Conservation (phyloP, 169 alveolate genomes). For the Plasmodium knowlesi region DNA sequence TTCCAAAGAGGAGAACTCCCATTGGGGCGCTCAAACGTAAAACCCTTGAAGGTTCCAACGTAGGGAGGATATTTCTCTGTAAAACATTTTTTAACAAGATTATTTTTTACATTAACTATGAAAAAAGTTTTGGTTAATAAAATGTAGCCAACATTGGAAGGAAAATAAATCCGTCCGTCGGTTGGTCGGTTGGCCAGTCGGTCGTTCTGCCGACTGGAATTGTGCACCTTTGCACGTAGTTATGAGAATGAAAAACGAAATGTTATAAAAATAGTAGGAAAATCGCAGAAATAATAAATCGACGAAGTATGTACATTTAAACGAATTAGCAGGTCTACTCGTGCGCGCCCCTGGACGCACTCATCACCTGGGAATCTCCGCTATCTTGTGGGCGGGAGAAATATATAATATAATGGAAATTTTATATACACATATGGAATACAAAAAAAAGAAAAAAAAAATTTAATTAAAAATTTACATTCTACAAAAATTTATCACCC, state of each 20-base stretch:
- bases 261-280: neutral
- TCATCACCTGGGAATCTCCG: neutral
- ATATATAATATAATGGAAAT: neutral
- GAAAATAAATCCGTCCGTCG: neutral
- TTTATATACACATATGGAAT: neutral
- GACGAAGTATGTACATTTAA: neutral
- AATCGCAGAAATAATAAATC: neutral
- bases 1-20: too few relatives aligned
- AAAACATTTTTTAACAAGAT: neutral
- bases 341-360: too few relatives aligned
- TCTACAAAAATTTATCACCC: neutral
- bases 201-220: neutral
- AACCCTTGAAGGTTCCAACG: neutral
- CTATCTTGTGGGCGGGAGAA: neutral
- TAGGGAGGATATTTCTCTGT: neutral
- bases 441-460: neutral
- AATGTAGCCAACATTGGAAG: neutral
- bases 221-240: too few relatives aligned
- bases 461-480: neutral
- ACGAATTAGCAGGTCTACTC: neutral
- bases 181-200: neutral
- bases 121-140: neutral
- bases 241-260: too few relatives aligned
- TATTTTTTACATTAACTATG: neutral
- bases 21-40: too few relatives aligned